Conservation (phyloP, 306 rosid species). For the Dryas alaskensis region DNA sequence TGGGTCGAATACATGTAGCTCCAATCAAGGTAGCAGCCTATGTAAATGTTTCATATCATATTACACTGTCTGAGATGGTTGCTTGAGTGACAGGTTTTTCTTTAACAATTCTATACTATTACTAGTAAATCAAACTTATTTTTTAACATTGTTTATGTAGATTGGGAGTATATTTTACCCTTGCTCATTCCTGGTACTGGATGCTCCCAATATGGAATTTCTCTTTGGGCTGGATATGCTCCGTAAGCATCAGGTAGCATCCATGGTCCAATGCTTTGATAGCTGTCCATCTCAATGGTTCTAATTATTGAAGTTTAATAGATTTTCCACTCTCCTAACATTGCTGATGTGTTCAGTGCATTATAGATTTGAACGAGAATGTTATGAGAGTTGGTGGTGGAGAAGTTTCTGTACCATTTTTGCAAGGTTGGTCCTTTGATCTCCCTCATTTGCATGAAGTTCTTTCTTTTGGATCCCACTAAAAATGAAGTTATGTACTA, state of each 20-base stretch:
- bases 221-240: conserved; percentile 98
- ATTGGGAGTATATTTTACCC: conserved; percentile 86
- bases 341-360: conserved; percentile 55
- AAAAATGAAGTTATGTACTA: conserved; percentile 1
- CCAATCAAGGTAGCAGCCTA: conserved; percentile 70
- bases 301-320: conserved; percentile 8
- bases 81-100: neutral
- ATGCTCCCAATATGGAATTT: conserved; percentile 91
- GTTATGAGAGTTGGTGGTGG: conserved; percentile 96
- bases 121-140: neutral
- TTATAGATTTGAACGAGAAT: conserved; percentile 75
- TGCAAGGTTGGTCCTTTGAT: conserved; percentile 61
- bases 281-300: conserved; percentile 8
- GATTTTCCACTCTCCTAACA: conserved; percentile 6
- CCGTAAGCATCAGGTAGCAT: conserved; percentile 87
- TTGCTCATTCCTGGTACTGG: conserved; percentile 85
- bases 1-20: conserved; percentile 96
- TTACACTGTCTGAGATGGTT: neutral
- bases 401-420: conserved; percentile 90
- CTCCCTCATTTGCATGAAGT: conserved; percentile 11
- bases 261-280: conserved; percentile 9
- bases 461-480: no score
- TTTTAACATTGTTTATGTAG: conserved; percentile 35
- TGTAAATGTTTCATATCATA: neutral
- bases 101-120: neutral